These are phyloP conservation scores for Trichoderma pleuroti DNA, from an alignment of 2,329 filamentous ascomycete genomes.

Conservation along the genomic window DNA sequence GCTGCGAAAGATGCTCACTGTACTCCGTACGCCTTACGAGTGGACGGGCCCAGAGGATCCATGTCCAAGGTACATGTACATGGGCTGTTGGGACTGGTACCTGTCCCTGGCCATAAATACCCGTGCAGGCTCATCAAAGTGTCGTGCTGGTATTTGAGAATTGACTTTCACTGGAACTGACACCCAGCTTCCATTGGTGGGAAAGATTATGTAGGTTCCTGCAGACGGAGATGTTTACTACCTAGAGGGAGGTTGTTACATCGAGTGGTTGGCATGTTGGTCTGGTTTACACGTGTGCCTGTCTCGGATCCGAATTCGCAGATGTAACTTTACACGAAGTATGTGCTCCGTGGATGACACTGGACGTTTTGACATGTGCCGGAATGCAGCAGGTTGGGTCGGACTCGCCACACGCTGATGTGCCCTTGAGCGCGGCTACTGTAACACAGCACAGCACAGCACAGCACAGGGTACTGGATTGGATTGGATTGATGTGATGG, in stretches of 20 bases:
- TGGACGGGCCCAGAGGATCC: background rate
- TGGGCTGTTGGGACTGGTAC: background rate
- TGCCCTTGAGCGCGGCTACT: background rate
- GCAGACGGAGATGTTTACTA: background rate
- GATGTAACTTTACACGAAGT: background rate
- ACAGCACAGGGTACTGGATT: background rate
- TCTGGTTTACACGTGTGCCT: background rate
- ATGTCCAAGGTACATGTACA: background rate
- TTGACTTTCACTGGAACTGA: background rate
- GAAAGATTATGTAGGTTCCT: background rate
- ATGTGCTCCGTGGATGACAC: background rate
- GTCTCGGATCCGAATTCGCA: background rate
- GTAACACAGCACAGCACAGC: background rate
- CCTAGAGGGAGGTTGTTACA: background rate
- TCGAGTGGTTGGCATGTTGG: background rate
- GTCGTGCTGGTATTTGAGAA: background rate
- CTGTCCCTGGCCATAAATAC: background rate
- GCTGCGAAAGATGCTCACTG: background rate
- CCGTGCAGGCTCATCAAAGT: background rate
- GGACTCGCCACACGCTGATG: background rate
- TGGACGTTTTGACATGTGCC: background rate
- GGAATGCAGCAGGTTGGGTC: background rate
- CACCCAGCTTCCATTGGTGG: background rate
- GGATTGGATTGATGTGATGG: too few species aligned
- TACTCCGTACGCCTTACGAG: background rate